Conservation (phyloP, 306 rosid genomes). For the Boehmeria nivea region DNA sequence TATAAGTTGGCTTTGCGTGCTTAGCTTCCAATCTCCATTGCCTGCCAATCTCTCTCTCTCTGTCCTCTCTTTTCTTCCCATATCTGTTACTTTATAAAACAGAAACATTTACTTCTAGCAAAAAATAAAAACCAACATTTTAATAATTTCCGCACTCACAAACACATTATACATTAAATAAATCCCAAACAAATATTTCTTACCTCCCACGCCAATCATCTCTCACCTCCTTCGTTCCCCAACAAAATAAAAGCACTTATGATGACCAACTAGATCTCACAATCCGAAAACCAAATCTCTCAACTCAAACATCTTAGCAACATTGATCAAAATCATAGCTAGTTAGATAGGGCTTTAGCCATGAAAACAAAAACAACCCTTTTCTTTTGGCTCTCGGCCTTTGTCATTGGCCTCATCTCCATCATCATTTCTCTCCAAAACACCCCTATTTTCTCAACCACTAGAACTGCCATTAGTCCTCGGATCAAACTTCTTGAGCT, state of each 20-base stretch:
- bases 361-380: constrained; percentile 15
- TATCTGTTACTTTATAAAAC: constrained; percentile 21
- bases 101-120: not conserved
- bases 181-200: constrained; percentile 29
- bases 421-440: constrained; percentile 22
- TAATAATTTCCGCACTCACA: constrained; percentile 16
- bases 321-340: no score
- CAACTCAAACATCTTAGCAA: constrained; percentile 14
- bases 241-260: constrained; percentile 19
- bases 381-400: constrained; percentile 43
- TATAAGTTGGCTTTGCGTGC: constrained; percentile 31
- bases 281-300: constrained; percentile 17
- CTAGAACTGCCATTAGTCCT: constrained; percentile 10
- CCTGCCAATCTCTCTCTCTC: constrained; percentile 11
- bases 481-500: constrained; percentile 11
- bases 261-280: no score
- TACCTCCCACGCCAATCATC: constrained; percentile 45
- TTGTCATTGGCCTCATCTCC: constrained; percentile 41
- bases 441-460: no score
- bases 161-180: constrained; percentile 14
- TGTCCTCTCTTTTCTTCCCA: constrained; percentile 13
- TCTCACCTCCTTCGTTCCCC: no score
- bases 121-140: not conserved
- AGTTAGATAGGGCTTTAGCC: constrained; percentile 3
- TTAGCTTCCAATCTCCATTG: constrained; percentile 32